A percentile compares a stretch with the other conserved stretches of the same genome.
phyloP scores from a whole-genome alignment of 1,284 basidiomycete genomes.

The Cutaneotrichosporon cavernicola region DNA sequence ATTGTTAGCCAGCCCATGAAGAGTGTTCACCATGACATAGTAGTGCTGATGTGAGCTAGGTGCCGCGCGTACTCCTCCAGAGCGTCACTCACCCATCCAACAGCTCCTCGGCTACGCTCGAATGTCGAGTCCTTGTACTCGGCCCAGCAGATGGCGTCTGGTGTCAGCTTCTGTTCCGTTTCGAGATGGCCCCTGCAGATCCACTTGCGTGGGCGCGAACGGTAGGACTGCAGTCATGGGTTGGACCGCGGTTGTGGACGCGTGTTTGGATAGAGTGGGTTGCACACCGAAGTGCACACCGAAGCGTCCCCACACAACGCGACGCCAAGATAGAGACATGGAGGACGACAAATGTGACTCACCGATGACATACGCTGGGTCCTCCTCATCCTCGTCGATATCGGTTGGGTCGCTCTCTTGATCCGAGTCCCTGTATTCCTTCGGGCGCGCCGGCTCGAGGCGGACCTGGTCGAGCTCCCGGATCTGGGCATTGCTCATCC shows the following conservation, averaged over 20 bases:
- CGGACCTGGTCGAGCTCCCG: constrained; percentile 10
- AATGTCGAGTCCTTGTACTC: constrained; percentile 27
- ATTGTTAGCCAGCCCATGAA: neutral
- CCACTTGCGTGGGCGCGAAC: too few species aligned
- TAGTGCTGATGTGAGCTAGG: constrained; percentile 28
- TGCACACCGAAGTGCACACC: neutral
- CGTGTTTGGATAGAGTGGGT: neutral
- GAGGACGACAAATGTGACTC: constrained; percentile 10
- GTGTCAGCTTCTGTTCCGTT: neutral
- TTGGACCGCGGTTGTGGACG: neutral
- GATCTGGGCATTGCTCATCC: neutral
- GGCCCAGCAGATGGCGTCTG: constrained; percentile 40
- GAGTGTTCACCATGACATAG: constrained; percentile 34
- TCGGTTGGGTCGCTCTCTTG: constrained; percentile 16
- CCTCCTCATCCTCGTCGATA: constrained; percentile 10
- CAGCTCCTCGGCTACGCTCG: constrained; percentile 22
- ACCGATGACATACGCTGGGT: constrained; percentile 30
- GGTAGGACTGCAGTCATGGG: neutral
- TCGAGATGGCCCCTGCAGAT: too few species aligned
- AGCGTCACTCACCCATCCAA: constrained; percentile 29
- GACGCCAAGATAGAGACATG: neutral
- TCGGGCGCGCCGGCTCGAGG: neutral
- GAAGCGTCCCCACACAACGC: neutral
- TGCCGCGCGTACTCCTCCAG: neutral
- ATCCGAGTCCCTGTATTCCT: constrained; percentile 4